Evolutionary conservation across 768 basidiomycete species (phyloP), one percentile per base, ranked within the genome.

Genomic region (Harrya chromipes): DNA sequence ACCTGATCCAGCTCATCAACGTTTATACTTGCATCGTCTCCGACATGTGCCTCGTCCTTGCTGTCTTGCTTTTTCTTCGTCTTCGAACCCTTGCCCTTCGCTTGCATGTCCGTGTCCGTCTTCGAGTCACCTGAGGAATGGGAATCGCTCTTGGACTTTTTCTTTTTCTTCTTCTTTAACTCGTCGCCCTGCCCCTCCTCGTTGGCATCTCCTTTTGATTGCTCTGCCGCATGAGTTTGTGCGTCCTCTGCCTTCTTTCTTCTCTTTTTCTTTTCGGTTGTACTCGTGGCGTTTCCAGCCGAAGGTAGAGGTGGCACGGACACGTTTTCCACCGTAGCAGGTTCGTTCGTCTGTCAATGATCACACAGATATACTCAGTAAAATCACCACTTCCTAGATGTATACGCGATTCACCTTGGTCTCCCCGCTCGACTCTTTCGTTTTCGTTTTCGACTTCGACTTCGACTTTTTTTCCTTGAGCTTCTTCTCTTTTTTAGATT

Each of bases 401-500:
- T 42, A 55, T 40, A 61, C 43, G 8, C 14, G 31, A 49, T 35
- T 50, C 48, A 62, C 66, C 54, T 56, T 29, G 33, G 13, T 38
- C 4, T 55, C 46, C 40, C 21, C 21, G 6, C 8, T 20, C 0
- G 42, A 34, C 23, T 54, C 40, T 43, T 62, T 52, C 4, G 55
- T 24, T 38, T 54, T 53, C 8, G 56, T 55, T 24, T 21, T 51
- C 7, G 54, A 41, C 23, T 57, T 59, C 8, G 56, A 56, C 27
- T 21, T 51, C 7, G 54, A 41, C 23, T 57, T 59, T 43, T 57
- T 57, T 11, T 58, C 50, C 52, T 44, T 55, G n/a, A n/a, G 40
- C 21, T 58, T 63, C 37, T 57, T 62, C 34, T 54, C 50, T 27
- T 64, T 62, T 49, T 52, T 61, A 2, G 54, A 8, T 41, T 33